phyloP scores from a whole-genome alignment of 108 stramenopile species.

The Cyclostephanos tholiformis region DNA sequence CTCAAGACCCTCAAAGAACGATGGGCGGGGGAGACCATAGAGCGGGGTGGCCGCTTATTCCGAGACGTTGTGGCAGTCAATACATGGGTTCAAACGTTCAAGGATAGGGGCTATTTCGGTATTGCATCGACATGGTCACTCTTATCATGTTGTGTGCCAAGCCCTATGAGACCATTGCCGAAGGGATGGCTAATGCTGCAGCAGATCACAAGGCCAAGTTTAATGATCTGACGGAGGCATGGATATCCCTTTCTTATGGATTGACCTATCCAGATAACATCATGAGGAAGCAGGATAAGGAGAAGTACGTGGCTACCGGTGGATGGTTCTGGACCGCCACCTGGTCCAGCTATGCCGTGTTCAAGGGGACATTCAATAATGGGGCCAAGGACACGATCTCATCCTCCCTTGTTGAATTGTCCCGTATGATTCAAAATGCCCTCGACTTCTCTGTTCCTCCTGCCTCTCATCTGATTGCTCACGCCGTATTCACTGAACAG shows the following conservation, averaged over 20 bases:
- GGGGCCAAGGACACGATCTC: too few species aligned
- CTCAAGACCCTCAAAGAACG: background rate
- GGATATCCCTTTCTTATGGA: background rate
- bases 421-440: too few species aligned
- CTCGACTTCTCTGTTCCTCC: background rate
- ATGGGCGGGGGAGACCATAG: background rate
- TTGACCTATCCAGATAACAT: constrained; percentile 1
- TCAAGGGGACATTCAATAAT: background rate
- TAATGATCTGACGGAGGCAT: background rate
- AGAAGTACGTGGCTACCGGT: too few species aligned
- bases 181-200: background rate
- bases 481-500: background rate
- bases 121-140: too few species aligned
- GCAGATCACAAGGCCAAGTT: background rate
- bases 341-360: background rate
- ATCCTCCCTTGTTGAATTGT: background rate
- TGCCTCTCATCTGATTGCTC: background rate
- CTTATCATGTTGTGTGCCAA: too few species aligned
- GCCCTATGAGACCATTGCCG: background rate
- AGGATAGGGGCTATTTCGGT: too few species aligned
- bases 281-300: background rate
- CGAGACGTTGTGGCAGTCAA: background rate
- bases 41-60: background rate
- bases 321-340: too few species aligned
- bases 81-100: too few species aligned